Evolutionary conservation across 805 yeast species (phyloP).

Genomic region (Hanseniaspora singularis): DNA sequence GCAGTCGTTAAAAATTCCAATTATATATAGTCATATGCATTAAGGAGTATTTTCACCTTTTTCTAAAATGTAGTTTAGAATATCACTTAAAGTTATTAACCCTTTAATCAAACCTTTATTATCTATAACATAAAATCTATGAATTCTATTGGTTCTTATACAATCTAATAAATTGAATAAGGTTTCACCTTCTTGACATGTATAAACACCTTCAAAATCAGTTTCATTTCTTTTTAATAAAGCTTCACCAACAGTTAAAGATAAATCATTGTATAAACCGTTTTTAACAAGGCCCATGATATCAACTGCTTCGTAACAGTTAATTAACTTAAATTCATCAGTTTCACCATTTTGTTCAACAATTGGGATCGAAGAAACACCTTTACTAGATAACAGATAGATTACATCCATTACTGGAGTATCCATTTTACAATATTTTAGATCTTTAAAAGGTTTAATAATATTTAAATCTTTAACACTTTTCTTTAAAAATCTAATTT

Average conservation of each 20-base stretch:
- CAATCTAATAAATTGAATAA: slow-evolving; percentile 85
- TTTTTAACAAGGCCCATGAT: slow-evolving; percentile 86
- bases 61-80: slow-evolving; percentile 62
- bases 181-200: slow-evolving; percentile 80
- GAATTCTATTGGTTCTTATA: slow-evolving; percentile 79
- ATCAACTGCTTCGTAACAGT: slow-evolving; percentile 93
- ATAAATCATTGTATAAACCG: slow-evolving; percentile 81
- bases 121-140: slow-evolving; percentile 85
- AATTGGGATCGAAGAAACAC: slow-evolving; percentile 89
- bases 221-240: slow-evolving; percentile 76
- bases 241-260: slow-evolving; percentile 90
- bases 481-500: slow-evolving; percentile 67
- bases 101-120: slow-evolving; percentile 66
- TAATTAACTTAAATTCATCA: slow-evolving; percentile 41
- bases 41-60: background rate
- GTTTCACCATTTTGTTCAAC: slow-evolving; percentile 50
- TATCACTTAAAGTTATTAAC: slow-evolving; percentile 83
- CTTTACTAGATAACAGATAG: slow-evolving; percentile 58
- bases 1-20: background rate
- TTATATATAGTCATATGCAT: no score
- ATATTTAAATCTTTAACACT: slow-evolving; percentile 61
- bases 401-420: slow-evolving; percentile 93
- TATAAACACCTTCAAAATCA: slow-evolving; percentile 95
- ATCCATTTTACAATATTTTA: slow-evolving; percentile 75
- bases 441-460: slow-evolving; percentile 37